Conservation (phyloP, 805 yeast species). For the Clavispora fructus region DNA sequence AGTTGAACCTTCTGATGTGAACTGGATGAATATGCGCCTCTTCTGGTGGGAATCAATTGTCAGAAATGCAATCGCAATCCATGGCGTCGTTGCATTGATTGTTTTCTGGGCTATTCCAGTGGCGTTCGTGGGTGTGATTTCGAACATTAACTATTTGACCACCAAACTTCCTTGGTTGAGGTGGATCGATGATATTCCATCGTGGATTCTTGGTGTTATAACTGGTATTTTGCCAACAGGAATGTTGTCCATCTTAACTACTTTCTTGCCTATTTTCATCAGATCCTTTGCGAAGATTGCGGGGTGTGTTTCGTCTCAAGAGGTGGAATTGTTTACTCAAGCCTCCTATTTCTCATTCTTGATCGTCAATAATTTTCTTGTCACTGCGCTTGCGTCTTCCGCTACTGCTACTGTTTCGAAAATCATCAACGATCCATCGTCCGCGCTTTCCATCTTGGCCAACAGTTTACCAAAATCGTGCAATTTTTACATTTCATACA, state of each 20-base stretch:
- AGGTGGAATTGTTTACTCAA: constrained; percentile 60
- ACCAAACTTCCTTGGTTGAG: constrained; percentile 44
- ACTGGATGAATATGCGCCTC: constrained; percentile 70
- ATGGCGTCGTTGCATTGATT: constrained; percentile 52
- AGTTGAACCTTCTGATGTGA: constrained; percentile 55
- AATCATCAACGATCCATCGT: constrained; percentile 53
- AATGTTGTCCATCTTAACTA: constrained; percentile 60
- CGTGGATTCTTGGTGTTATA: constrained; percentile 50
- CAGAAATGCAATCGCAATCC: constrained; percentile 47
- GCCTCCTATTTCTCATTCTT: constrained; percentile 65
- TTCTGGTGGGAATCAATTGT: constrained; percentile 74
- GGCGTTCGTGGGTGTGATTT: constrained; percentile 70
- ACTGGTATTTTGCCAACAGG: constrained; percentile 69
- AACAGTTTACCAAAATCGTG: constrained; percentile 67
- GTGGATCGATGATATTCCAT: constrained; percentile 55
- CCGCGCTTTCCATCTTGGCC: constrained; percentile 57
- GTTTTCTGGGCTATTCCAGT: constrained; percentile 75
- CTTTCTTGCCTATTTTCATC: constrained; percentile 59
- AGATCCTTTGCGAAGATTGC: constrained; percentile 56
- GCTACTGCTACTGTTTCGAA: constrained; percentile 63
- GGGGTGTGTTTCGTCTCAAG: constrained; percentile 54
- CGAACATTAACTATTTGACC: constrained; percentile 61
- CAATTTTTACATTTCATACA: constrained; percentile 65
- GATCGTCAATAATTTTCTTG: constrained; percentile 65
- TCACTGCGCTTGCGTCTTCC: constrained; percentile 67